Evolutionary conservation across 2,329 filamentous ascomycete genomes (phyloP).

Genomic region (Dendryphion nanum): DNA sequence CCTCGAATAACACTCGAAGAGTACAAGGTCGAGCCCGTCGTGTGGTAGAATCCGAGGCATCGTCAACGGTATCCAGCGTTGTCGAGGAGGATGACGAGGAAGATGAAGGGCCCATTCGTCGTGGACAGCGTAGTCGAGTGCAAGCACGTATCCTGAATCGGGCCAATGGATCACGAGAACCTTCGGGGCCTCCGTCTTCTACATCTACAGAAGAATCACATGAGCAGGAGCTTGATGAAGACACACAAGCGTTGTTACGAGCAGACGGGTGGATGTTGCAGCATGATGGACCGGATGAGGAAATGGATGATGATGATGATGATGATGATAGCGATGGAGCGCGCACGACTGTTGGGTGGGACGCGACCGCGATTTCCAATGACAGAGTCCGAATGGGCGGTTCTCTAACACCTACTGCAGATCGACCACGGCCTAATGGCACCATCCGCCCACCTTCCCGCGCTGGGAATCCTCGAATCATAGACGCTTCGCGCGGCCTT

Average conservation of each 20-base stretch:
- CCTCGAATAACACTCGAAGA: constrained; percentile 18
- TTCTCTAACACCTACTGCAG: constrained; percentile 50
- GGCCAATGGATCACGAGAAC: constrained; percentile 33
- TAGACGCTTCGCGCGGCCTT: constrained; percentile 37
- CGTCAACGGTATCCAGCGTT: constrained; percentile 34
- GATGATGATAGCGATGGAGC: constrained; percentile 44
- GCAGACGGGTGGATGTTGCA: constrained; percentile 40
- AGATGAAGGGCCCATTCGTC: constrained; percentile 33
- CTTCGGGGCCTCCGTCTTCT: constrained; percentile 29
- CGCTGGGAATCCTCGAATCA: constrained; percentile 30
- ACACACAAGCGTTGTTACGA: constrained; percentile 35
- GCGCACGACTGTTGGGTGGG: constrained; percentile 47
- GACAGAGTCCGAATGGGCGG: constrained; percentile 44
- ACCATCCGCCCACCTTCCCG: constrained; percentile 41
- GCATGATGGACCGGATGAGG: constrained; percentile 35
- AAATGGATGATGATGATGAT: constrained; percentile 40
- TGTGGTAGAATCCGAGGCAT: constrained; percentile 41
- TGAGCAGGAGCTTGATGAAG: constrained; percentile 38
- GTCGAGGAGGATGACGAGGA: constrained; percentile 39
- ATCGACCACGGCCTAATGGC: constrained; percentile 42
- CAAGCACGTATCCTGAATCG: constrained; percentile 30
- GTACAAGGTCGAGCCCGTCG: constrained; percentile 28
- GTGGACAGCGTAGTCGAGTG: constrained; percentile 30
- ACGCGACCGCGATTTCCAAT: constrained; percentile 45
- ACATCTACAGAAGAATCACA: constrained; percentile 35